Evolutionary conservation across 352 stramenopile species (phyloP), one percentile per base, ranked within the genome.

Genomic region (Pythium plurisporium): DNA sequence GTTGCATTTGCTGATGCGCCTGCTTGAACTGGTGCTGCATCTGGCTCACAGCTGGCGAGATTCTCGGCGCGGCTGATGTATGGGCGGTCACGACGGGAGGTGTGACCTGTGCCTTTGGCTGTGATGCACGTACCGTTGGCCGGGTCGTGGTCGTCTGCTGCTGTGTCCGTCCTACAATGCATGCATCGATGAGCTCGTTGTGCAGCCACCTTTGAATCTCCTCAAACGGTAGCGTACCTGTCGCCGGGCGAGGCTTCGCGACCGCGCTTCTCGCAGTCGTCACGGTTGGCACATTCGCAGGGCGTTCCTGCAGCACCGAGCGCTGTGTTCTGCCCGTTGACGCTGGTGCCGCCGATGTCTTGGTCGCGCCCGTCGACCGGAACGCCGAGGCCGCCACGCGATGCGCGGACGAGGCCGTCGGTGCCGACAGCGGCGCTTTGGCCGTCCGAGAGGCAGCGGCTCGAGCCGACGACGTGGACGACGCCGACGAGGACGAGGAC

Each of bases 251-350:
- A 12, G 49, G 33, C 40, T 64, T 59, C 31, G 54, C 30, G 30
- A 38, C 34, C n/a, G 31, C 48, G 25, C 15, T 42, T 23, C 56
- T 20, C 8, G 38, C 25, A 25, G 5, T 58, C 5, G 55, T 19
- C 2, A 47, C 6, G 4, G 42, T 29, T 8, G 42, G 42, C 11
- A 65, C 57, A 37, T 65, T 65, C 6, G 42, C 49, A 8, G 46
- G 48, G 19, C 57, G 57, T 30, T 65, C 57, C 27, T 65, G 37
- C 3, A 65, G 27, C 11, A 53, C 57, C 1, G 57, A 47, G 2
- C 57, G 40, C n/a, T 46, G 36, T 2, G 20, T 47, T 12, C 31
- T 47, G 22, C 20, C 41, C 20, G 22, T 26, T 19, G 46, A 20
- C 46, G 46, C 5, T 7, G 46, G 15, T 20, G 43, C 26, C 2